Evolutionary conservation across 164 flowering plant species (phyloP), one percentile per base, ranked within the genome.

Genomic region (Nymphaea thermarum): DNA sequence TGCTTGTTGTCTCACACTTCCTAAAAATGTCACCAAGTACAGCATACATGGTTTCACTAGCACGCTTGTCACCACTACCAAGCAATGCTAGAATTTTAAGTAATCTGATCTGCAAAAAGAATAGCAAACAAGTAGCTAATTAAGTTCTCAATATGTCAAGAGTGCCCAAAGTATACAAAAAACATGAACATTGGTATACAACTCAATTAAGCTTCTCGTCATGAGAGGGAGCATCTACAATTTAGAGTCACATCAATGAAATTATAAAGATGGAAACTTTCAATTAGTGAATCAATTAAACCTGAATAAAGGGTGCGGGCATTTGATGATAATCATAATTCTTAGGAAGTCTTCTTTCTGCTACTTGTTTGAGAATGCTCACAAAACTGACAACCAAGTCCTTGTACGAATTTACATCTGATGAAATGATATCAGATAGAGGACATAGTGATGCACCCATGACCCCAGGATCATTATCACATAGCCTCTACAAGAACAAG

Each of bases 261-360:
- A 25, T 25, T 25, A 25, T 25, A 25, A 25, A 25, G 36, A 25
- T 25, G 36, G 36, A 51, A 51, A 51, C 8, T 4, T 4, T 51
- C 57, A 51, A 51, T 5, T 51, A 15, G 53, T 45, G 7, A 45
- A 45, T 45, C 53, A 8, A 51, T 51, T 53, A 14, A 63, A 90
- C 98, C 97, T 94, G 98, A 77, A 94, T 86, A 74, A 91, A 94
- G 63, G 98, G 98, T 72, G 98, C 98, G 16, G 98, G 95, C 96
- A 91, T 85, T 74, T 87, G 90, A 82, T 94, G 97, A 79, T 94
- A 94, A 76, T 94, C 98, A 68, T 91, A 94, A 72, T 81, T 79
- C 83, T 94, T 94, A 0, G 98, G 97, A 70, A 94, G 73, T 76
- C 93, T 84, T 16, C 86, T 88, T 63, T 94, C 98, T 12, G 96